phyloP scores from a whole-genome alignment of 129 eudicot genomes.

The Lactuca saligna region DNA sequence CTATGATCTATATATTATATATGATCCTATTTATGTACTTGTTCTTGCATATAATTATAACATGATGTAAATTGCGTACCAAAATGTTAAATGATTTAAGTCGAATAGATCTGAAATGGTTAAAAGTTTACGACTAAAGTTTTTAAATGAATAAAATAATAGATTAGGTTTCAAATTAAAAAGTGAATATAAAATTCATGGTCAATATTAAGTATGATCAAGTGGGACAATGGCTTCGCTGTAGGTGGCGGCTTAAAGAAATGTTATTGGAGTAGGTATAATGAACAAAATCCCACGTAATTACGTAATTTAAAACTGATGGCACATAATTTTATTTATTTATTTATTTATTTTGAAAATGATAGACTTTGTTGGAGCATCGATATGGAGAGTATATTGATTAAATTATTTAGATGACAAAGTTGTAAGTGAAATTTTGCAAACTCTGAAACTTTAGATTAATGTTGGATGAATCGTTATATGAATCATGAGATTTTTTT shows the following conservation, averaged over 20 bases:
- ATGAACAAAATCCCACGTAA: slow-evolving; percentile 18
- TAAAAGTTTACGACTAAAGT: not conserved
- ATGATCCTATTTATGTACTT: not conserved
- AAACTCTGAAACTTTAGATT: too few relatives aligned
- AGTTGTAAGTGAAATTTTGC: too few relatives aligned
- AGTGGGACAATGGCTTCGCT: slow-evolving; percentile 19
- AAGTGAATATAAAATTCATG: slow-evolving; percentile 4
- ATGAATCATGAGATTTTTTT: too few relatives aligned
- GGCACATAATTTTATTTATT: too few relatives aligned
- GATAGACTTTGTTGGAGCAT: not conserved
- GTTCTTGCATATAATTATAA: not conserved
- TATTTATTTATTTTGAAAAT: too few relatives aligned
- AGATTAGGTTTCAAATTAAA: not conserved
- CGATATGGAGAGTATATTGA: too few relatives aligned
- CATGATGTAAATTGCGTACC: not conserved
- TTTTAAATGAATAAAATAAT: not conserved
- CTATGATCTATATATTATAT: too few relatives aligned
- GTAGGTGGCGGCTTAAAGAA: slow-evolving; percentile 15
- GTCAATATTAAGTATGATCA: slow-evolving; percentile 7
- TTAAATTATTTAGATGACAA: too few relatives aligned
- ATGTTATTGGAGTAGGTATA: slow-evolving; percentile 21
- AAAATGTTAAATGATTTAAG: not conserved
- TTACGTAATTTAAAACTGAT: slow-evolving; percentile 3
- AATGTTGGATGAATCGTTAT: too few relatives aligned
- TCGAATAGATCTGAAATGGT: not conserved